Evolutionary conservation across 108 stramenopile species (phyloP).

Genomic region (Fragilaria crotonensis): DNA sequence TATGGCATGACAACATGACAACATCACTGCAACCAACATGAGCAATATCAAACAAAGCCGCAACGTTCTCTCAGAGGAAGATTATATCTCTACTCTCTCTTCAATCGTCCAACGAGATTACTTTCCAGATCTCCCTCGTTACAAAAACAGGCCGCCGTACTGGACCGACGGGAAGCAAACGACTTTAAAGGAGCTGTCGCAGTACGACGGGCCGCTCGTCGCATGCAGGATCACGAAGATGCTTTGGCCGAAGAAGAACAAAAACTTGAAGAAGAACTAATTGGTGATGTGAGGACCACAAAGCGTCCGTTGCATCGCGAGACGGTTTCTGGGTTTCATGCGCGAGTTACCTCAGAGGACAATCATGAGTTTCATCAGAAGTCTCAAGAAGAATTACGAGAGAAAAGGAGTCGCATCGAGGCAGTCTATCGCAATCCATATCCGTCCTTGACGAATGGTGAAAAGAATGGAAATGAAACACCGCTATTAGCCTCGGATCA

Average conservation of each 20-base stretch:
- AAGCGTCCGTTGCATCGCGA: conserved; percentile 54
- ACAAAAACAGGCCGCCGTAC: conserved; percentile 40
- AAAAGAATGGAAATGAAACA: conserved; percentile 15
- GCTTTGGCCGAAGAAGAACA: conserved; percentile 18
- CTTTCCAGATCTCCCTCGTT: conserved; percentile 50
- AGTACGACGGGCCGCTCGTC: conserved; percentile 50
- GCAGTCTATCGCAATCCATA: conserved; percentile 21
- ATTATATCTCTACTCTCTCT: conserved; percentile 55
- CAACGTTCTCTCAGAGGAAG: conserved; percentile 61
- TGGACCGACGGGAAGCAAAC: conserved; percentile 37
- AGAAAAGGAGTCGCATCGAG: conserved; percentile 27
- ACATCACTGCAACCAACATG: no score
- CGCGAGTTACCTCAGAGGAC: conserved; percentile 71
- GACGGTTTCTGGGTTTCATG: conserved; percentile 67
- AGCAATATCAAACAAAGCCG: conserved; percentile 56
- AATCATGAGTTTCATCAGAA: conserved; percentile 70
- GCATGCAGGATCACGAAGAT: conserved; percentile 38
- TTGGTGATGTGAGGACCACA: conserved; percentile 19
- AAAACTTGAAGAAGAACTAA: conserved; percentile 16
- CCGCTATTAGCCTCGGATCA: conserved; percentile 37
- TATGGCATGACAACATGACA: no score
- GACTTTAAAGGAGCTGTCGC: conserved; percentile 60
- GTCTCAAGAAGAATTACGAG: conserved; percentile 42
- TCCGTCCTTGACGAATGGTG: conserved; percentile 4
- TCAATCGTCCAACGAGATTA: conserved; percentile 68